Base-by-base conservation (phyloP, 1,284 basidiomycete genomes). In the Ustanciosporium gigantosporum region DNA sequence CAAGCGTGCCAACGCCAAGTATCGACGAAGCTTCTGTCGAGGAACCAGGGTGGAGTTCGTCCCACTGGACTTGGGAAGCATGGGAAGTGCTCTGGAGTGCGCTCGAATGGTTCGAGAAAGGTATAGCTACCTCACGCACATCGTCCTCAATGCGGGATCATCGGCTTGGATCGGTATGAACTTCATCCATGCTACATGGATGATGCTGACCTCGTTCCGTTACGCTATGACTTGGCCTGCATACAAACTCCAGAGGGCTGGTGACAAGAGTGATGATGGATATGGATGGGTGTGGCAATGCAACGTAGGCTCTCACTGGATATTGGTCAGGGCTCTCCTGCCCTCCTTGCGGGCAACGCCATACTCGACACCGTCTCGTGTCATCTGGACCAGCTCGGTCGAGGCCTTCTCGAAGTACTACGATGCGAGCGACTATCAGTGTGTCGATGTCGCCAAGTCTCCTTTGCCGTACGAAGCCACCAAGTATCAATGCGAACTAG, bases 201-300 rank as follows among this genome's bases (percentile, higher is more conserved):
- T 70, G 60, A 64, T 76, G 17, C 17, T 71, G 27, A 78, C 70
- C 2, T 58, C 59, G 40, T 66, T 76, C 38, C 69, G 72, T 41
- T 53, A 59, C 20, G 76, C 74, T 21, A 70, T 78, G 32, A 78
- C 77, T 19, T 66, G 64, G 43, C 77, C 77, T 3, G 57, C 64
- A 4, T 78, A 70, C 57, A 77, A 76, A 51, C 35, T 62, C 50
- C 75, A 78, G 50, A 50, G 70, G 4, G 48, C 51, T 3, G 77
- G 77, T 27, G 74, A 76, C 49, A 60, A 67, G 41, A 72, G 72
- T 46, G 53, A 65, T 31, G 77, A 78, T 41, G 64, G 66, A 7
- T 69, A 59, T 32, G 77, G 77, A 19, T 78, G 76, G 77, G 77
- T 78, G 5, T 78, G 77, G 75, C 72, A 77, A 35, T 64, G 66